Percentiles rank a stretch among this genome's conserved stretches.
Conservation (phyloP, 257 asterid genomes). For the Solanum phureja region DNA sequence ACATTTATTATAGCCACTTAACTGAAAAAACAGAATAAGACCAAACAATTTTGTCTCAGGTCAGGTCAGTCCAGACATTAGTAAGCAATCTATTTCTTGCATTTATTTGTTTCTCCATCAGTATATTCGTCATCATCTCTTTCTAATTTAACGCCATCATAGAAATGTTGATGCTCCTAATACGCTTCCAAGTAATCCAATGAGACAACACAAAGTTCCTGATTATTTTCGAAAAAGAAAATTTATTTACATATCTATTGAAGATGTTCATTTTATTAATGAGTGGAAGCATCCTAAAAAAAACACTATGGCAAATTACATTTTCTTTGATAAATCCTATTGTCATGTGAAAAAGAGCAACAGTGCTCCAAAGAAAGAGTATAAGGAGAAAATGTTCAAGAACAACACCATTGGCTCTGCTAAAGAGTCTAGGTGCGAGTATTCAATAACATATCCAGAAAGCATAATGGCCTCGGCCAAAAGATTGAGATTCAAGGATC, state of each 20-base stretch:
- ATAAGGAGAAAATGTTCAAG: not conserved
- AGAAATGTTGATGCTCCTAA: not conserved
- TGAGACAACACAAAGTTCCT: not conserved
- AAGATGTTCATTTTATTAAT: not conserved
- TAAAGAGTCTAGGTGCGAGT: not conserved
- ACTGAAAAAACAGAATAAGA: not conserved
- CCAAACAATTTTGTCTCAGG: not conserved
- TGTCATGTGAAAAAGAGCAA: not conserved
- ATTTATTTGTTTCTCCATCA: not conserved
- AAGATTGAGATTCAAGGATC: slow-evolving; percentile 46
- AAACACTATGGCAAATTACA: not conserved
- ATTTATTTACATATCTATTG: not conserved
- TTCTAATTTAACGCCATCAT: no score
- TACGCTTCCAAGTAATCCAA: not conserved
- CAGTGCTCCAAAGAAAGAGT: not conserved
- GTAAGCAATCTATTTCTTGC: not conserved
- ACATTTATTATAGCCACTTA: no score
- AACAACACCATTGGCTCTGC: not conserved
- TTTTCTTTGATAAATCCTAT: not conserved
- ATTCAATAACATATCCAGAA: slow-evolving; percentile 3
- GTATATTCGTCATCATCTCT: not conserved
- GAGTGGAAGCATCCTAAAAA: not conserved
- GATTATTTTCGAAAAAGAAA: not conserved
- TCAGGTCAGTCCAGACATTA: not conserved
- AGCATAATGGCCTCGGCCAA: slow-evolving; percentile 27